Percentiles rank a stretch among this genome's conserved stretches.
Evolutionary conservation across 2,329 filamentous ascomycete genomes (phyloP).

Genomic region (Aureobasidium sp.): DNA sequence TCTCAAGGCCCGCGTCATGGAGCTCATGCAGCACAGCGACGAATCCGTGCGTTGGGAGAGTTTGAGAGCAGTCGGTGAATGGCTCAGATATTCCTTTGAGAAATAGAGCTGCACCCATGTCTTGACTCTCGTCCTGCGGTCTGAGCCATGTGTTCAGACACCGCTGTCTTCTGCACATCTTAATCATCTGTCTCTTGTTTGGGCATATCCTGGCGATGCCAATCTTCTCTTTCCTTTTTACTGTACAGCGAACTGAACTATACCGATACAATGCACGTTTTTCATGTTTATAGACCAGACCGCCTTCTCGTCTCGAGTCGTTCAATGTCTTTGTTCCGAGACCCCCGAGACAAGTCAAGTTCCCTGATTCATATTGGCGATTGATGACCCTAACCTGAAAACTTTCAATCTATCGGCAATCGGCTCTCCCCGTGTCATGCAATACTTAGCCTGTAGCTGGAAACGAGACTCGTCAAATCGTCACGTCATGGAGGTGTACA

Average conservation of each 20-base stretch:
- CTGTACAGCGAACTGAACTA: slow-evolving; percentile 11
- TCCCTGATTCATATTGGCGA: background rate
- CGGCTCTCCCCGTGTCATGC: background rate
- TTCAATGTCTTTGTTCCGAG: background rate
- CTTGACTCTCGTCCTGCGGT: background rate
- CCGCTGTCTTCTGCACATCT: background rate
- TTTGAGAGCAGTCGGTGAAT: slow-evolving; percentile 73
- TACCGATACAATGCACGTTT: slow-evolving; percentile 11
- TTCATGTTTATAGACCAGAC: background rate
- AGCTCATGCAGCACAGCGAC: slow-evolving; percentile 83
- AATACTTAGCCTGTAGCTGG: background rate
- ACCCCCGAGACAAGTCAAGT: background rate
- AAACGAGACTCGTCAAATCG: background rate
- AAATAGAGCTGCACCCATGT: background rate
- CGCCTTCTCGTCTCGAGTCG: background rate
- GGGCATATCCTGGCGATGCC: slow-evolving; percentile 1
- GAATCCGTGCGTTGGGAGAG: slow-evolving; percentile 91
- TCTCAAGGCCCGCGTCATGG: slow-evolving; percentile 83
- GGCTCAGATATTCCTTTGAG: slow-evolving; percentile 65
- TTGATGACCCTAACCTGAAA: no score
- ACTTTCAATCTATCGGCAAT: background rate
- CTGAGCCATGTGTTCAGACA: background rate
- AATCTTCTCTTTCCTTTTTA: background rate
- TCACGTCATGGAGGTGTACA: background rate
- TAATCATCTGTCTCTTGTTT: background rate